These are phyloP conservation scores for Erythrobasidium hasegawianum DNA, from an alignment of 1,284 basidiomycete species.

Conservation along the genomic window DNA sequence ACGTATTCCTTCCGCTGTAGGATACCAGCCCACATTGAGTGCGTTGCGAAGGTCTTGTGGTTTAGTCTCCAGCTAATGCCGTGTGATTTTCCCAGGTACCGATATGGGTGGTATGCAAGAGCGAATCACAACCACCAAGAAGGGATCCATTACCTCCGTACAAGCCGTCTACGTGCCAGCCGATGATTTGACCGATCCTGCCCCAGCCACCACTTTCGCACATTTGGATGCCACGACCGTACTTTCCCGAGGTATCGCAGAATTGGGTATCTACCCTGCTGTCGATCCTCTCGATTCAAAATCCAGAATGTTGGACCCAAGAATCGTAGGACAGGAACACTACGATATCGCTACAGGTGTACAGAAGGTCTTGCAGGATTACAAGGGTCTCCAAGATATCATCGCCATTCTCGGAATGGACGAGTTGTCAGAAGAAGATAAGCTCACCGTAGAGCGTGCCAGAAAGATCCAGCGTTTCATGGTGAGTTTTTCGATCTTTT, in stretches of 20 bases:
- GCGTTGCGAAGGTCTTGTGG: too few relatives aligned
- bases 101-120: slow-evolving; percentile 99
- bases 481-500: not conserved
- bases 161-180: slow-evolving; percentile 99
- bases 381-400: slow-evolving; percentile 92
- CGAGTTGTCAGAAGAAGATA: slow-evolving; percentile 99
- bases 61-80: too few relatives aligned
- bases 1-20: slow-evolving; percentile 99
- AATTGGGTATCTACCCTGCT: slow-evolving; percentile 99
- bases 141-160: slow-evolving; percentile 99
- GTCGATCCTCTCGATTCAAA: slow-evolving; percentile 99
- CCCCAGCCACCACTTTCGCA: slow-evolving; percentile 97
- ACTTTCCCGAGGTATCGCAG: slow-evolving; percentile 96
- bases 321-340: slow-evolving; percentile 89
- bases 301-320: slow-evolving; percentile 98
- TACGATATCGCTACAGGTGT: slow-evolving; percentile 92
- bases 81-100: slow-evolving; percentile 53
- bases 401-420: slow-evolving; percentile 99
- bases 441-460: slow-evolving; percentile 58
- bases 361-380: slow-evolving; percentile 98
- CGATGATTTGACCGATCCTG: slow-evolving; percentile 99
- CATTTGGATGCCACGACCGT: slow-evolving; percentile 99
- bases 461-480: slow-evolving; percentile 57
- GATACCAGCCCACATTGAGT: slow-evolving; percentile 98
- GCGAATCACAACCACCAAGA: slow-evolving; percentile 99